These are phyloP conservation scores for Cyclotella sp. DNA, from an alignment of 108 stramenopile genomes.

Conservation along the genomic window DNA sequence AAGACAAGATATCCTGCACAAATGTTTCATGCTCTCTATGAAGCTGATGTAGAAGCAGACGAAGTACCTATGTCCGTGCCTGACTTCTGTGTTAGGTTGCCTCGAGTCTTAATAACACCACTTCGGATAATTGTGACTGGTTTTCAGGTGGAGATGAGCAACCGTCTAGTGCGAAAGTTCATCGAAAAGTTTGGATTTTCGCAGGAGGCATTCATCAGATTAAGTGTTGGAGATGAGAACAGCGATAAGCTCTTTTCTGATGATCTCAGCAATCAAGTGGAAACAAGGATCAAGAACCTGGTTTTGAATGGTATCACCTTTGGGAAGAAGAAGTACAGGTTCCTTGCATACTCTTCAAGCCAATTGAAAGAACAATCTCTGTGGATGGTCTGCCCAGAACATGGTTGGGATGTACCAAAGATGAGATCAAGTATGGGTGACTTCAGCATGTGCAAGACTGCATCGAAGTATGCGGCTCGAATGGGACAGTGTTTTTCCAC, in stretches of 20 bases:
- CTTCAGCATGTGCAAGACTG: constrained; percentile 23
- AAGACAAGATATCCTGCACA: constrained; percentile 31
- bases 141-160: constrained; percentile 36
- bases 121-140: background rate
- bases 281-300: constrained; percentile 12
- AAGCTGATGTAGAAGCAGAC: constrained; percentile 5
- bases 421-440: constrained; percentile 37
- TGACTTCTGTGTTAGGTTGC: constrained; percentile 26
- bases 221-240: constrained; percentile 33
- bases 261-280: constrained; percentile 23
- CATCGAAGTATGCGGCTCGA: constrained; percentile 38
- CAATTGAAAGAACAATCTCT: constrained; percentile 38
- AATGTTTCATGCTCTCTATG: constrained; percentile 14
- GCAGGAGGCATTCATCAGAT: constrained; percentile 19
- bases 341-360: constrained; percentile 42
- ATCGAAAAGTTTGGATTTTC: constrained; percentile 6
- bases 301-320: constrained; percentile 32
- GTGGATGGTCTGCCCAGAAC: constrained; percentile 38
- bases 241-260: constrained; percentile 10
- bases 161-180: constrained; percentile 30
- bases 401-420: constrained; percentile 3
- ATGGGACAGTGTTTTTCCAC: constrained; percentile 47
- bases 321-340: constrained; percentile 9
- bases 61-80: constrained; percentile 19
- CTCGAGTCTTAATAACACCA: constrained; percentile 27